Evolutionary conservation across 2,329 filamentous ascomycete genomes (phyloP).

Genomic region (Ophiostoma novo-ulmi): DNA sequence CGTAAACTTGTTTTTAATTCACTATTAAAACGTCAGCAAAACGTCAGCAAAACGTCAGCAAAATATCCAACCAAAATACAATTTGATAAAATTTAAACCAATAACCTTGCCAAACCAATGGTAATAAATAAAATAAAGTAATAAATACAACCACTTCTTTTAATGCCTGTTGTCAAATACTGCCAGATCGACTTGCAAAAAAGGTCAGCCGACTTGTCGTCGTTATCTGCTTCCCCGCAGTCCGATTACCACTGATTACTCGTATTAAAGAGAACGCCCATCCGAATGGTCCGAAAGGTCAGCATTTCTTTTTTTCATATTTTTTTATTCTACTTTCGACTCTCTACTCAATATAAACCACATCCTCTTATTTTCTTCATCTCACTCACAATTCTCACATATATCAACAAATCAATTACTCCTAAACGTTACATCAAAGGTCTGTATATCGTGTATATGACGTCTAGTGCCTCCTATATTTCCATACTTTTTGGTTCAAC

Average conservation of each 20-base stretch:
- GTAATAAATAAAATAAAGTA: too few species aligned
- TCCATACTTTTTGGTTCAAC: not conserved
- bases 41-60: too few species aligned
- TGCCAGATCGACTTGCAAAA: not conserved
- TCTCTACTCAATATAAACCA: not conserved
- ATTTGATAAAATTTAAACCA: too few species aligned
- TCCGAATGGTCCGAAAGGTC: not conserved
- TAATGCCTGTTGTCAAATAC: too few species aligned
- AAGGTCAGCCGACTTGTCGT: not conserved
- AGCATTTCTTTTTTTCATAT: not conserved
- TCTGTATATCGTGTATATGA: not conserved
- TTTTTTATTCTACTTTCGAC: not conserved
- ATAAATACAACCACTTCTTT: too few species aligned
- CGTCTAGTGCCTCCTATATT: not conserved
- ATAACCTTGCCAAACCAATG: not conserved
- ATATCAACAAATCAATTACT: not conserved
- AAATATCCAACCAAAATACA: too few species aligned
- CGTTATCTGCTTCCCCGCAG: constrained; percentile 4
- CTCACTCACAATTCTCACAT: not conserved
- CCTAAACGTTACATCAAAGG: not conserved
- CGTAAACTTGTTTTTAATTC: too few species aligned
- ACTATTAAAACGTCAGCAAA: too few species aligned
- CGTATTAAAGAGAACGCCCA: not conserved
- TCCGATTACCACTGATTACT: not conserved
- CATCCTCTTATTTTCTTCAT: not conserved